Base-by-base conservation (phyloP, 441 rosid genomes). In the Adansonia rubrostipa region DNA sequence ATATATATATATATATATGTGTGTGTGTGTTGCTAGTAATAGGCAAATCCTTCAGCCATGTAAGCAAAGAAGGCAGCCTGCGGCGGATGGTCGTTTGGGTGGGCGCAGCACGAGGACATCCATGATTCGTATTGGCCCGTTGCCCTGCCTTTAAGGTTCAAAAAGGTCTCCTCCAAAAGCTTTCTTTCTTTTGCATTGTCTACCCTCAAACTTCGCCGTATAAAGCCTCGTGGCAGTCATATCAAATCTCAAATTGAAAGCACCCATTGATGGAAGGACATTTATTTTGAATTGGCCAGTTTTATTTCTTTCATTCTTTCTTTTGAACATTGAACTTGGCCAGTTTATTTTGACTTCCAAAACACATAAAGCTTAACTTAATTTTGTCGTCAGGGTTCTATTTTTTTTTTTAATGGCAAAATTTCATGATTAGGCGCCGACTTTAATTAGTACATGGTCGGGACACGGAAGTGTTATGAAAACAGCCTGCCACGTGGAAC, bases 181-280 rank as follows among this genome's bases (percentile, higher is more conserved):
- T 17, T 62, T 28, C 5, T 14, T 62, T 58, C 3, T 22, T 3
- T 62, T 62, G 3, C 5, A 28, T 62, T 62, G 17, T 0, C 67
- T 62, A 28, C 33, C 33, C 33, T 2, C 33, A 28, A 28, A 28
- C 33, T 28, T 28, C 33, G 22, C 28, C 75, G 0, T 54, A 5
- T 53, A 63, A 14, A 0, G 66, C 83, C 86, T 79, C 80, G 51
- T 79, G 86, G 80, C 75, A 73, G 71, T 82, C 66, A 54, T 14
- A 71, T 76, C 78, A 44, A 75, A 73, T 76, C 78, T 45, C 54
- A 75, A 73, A 64, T 66, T 65, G 42, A 15, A 15, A 71, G 57
- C 61, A 20, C 74, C 14, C 20, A 1, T 6, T 13, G 62, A 73
- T 64, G 64, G 64, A 51, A 67, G 33, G 6, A 48, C 66, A 80